Conservation (phyloP, 2,329 filamentous ascomycete genomes). For the Diplocarpon rosae region DNA sequence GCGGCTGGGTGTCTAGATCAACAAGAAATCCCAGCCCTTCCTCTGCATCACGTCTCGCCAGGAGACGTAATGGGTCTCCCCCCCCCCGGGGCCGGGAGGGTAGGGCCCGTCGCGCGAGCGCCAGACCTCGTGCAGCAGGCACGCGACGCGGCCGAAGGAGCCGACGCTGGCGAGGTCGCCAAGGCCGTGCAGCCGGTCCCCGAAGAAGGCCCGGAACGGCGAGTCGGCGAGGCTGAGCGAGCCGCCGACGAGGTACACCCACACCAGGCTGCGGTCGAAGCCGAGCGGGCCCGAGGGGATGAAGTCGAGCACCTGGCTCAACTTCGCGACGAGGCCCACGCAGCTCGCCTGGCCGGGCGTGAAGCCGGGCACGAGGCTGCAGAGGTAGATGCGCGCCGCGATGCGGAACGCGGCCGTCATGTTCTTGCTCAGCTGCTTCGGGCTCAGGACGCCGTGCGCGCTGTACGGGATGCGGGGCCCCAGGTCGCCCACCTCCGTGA, state of each 20-base stretch:
- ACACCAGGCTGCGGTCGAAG: conserved; percentile 83
- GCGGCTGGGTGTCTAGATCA: conserved; percentile 48
- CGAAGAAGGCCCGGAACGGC: conserved; percentile 66
- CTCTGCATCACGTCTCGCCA: conserved; percentile 91
- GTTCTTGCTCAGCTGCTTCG: conserved; percentile 75
- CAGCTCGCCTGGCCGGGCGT: conserved; percentile 64
- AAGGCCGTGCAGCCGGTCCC: conserved; percentile 61
- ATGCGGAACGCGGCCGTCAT: conserved; percentile 86
- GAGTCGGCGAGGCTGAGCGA: conserved; percentile 64
- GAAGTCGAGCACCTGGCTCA: conserved; percentile 64
- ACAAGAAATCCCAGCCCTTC: conserved; percentile 85
- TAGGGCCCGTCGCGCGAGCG: conserved; percentile 49
- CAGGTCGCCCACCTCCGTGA: conserved; percentile 57
- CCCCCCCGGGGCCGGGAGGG: conserved; percentile 26
- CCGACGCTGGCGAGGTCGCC: conserved; percentile 71
- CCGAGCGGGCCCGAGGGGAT: conserved; percentile 74
- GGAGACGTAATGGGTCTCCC: conserved; percentile 59
- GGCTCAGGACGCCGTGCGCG: conserved; percentile 63
- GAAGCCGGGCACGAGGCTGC: conserved; percentile 84
- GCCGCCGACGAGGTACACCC: conserved; percentile 85
- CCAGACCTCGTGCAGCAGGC: conserved; percentile 78
- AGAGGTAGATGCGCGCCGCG: conserved; percentile 92
- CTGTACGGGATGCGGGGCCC: conserved; percentile 51
- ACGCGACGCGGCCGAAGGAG: conserved; percentile 73
- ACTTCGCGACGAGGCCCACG: conserved; percentile 64